Percentiles rank a stretch among this genome's conserved stretches.
Evolutionary conservation across 352 stramenopile genomes (phyloP).

Genomic region (Nothophytophthora sp.): DNA sequence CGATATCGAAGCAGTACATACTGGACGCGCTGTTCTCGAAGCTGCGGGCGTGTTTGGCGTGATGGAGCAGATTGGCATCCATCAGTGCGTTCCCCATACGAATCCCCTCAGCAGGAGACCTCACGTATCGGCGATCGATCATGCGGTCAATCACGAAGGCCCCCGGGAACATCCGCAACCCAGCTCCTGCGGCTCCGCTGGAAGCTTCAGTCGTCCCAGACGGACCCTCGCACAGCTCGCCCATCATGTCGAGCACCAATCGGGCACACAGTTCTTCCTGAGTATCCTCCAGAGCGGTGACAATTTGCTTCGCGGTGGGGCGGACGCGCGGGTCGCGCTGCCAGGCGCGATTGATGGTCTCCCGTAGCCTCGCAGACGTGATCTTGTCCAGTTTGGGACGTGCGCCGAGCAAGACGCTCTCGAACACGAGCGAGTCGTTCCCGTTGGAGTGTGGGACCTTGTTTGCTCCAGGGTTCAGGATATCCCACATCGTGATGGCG

Average conservation of each 20-base stretch:
- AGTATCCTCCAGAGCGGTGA: conserved; percentile 25
- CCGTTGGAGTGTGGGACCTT: conserved; percentile 33
- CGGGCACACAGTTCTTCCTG: conserved; percentile 33
- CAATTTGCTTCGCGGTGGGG: conserved; percentile 31
- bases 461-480: conserved; percentile 37
- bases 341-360: conserved; percentile 36
- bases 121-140: conserved; percentile 38
- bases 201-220: conserved; percentile 2
- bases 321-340: conserved; percentile 25
- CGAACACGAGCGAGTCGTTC: conserved; percentile 41
- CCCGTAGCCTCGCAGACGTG: conserved; percentile 10
- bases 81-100: conserved; percentile 67
- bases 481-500: conserved; percentile 66
- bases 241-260: conserved; percentile 22
- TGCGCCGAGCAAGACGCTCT: conserved; percentile 35
- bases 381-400: conserved; percentile 34
- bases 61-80: conserved; percentile 57
- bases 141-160: conserved; percentile 25
- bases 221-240: conserved; percentile 6
- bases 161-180: conserved; percentile 11
- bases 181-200: neutral
- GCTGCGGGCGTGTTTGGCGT: conserved; percentile 42
- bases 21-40: conserved; percentile 39
- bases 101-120: conserved; percentile 35
- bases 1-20: conserved; percentile 42